Base-by-base conservation (phyloP, 2,329 filamentous ascomycete species). In the Diaporthe citri region DNA sequence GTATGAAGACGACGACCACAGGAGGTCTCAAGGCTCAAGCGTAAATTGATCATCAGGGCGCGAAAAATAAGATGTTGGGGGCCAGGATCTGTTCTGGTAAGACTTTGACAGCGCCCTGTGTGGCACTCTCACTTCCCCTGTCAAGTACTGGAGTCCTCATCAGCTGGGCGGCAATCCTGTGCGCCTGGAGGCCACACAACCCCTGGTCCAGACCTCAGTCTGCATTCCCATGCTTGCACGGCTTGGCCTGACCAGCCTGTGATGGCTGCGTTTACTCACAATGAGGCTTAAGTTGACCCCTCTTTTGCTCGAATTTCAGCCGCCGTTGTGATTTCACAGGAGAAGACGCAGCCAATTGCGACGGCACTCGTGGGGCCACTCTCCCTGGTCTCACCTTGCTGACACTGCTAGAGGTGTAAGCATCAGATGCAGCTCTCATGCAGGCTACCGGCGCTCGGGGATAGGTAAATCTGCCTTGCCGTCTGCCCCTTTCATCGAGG, bases 401-500 rank as follows among this genome's bases (percentile, higher is more conserved):
- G n/a, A 62, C 39, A 41, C 59, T 10, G 59, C 59, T 62, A 36
- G 39, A 39, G 22, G n/a, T 28, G 15, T 31, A 60, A 43, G 36
- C 39, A 62, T 43, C 39, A 28, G 39, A 22, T 13, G 36, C 59
- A 62, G 59, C 39, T 22, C 36, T 28, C 59, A 43, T 43, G 59
- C 59, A 46, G 39, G 59, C 39, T 25, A 22, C 13, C 57, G 22
- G 36, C 10, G 12, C n/a, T 31, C 39, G 15, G 15, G n/a, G 39
- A 13, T 62, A 43, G 36, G 46, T 43, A 62, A 62, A 43, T 62
- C 59, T 62, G 59, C 59, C 39, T 62, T 43, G 59, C 59, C 39
- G 13, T 28, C 48, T 51, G 48, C 48, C 43, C 48, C 5, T 51
- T 51, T 13, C 48, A 13, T 51, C 48, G 22, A 9, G 22, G 22